Conservation (phyloP, 2,329 filamentous ascomycete species). For the Cadophora sp. region DNA sequence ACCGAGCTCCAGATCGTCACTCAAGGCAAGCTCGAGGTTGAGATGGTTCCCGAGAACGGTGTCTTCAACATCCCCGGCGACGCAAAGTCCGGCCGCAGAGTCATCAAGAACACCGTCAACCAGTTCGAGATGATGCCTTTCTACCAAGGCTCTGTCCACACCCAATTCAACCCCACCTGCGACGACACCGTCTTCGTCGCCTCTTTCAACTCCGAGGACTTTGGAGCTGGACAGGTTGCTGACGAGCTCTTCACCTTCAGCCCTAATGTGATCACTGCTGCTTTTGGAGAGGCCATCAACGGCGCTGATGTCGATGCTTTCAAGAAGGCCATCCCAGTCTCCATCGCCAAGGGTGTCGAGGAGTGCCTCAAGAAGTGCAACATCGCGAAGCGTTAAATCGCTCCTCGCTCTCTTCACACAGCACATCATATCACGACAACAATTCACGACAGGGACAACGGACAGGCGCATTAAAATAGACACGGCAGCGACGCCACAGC, state of each 20-base stretch:
- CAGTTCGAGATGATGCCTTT: conserved; percentile 60
- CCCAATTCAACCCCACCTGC: conserved; percentile 63
- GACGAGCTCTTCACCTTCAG: conserved; percentile 58
- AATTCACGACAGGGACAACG: background rate
- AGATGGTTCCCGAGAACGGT: conserved; percentile 61
- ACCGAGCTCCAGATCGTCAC: conserved; percentile 61
- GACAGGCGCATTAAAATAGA: background rate
- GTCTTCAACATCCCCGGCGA: conserved; percentile 45
- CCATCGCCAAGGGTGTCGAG: conserved; percentile 59
- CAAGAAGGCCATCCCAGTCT: conserved; percentile 52
- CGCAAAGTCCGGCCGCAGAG: conserved; percentile 48
- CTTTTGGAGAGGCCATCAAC: conserved; percentile 54
- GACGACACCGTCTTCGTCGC: conserved; percentile 58
- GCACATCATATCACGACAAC: background rate
- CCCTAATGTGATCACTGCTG: conserved; percentile 54
- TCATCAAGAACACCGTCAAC: conserved; percentile 50
- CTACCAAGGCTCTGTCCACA: conserved; percentile 61
- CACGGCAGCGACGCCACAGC: background rate
- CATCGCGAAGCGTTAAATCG: conserved; percentile 25
- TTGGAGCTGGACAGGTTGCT: conserved; percentile 57
- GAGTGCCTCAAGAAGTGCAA: conserved; percentile 58
- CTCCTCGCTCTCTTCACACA: background rate
- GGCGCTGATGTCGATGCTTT: conserved; percentile 56
- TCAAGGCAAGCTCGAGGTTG: conserved; percentile 55
- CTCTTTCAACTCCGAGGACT: conserved; percentile 57